Conservation (phyloP, 805 yeast genomes). For the Scheffersomyces ergatensis region DNA sequence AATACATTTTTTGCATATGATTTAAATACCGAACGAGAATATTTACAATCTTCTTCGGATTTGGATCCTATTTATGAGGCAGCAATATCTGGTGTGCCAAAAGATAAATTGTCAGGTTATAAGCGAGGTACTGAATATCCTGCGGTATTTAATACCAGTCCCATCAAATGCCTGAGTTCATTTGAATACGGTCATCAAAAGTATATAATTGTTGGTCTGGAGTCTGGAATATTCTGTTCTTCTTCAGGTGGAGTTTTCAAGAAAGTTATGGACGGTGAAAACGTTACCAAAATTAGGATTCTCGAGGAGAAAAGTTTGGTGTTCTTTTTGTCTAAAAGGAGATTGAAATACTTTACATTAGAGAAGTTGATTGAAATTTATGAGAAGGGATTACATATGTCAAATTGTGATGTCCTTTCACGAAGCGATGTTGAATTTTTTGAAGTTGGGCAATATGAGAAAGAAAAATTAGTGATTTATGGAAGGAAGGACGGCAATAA, state of each 20-base stretch:
- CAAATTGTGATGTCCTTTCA: constrained; percentile 49
- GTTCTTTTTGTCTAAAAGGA: constrained; percentile 56
- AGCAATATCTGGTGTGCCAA: neutral
- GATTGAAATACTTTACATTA: constrained; percentile 60
- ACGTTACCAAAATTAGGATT: constrained; percentile 44
- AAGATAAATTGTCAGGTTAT: neutral
- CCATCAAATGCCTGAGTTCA: constrained; percentile 35
- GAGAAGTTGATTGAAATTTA: constrained; percentile 62
- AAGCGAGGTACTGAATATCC: neutral
- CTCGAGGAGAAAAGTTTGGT: constrained; percentile 56
- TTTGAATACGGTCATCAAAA: constrained; percentile 45
- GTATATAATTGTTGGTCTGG: constrained; percentile 58
- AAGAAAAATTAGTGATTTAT: constrained; percentile 49
- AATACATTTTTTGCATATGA: constrained; percentile 66
- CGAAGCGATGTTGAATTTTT: constrained; percentile 55
- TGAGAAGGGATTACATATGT: constrained; percentile 35
- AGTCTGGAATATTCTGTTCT: constrained; percentile 61
- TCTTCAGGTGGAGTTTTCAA: constrained; percentile 50
- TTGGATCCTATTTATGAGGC: constrained; percentile 49
- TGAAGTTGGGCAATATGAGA: constrained; percentile 67
- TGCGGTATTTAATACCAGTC: neutral
- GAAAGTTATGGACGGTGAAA: constrained; percentile 49
- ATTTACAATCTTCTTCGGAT: constrained; percentile 51
- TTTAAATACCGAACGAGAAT: constrained; percentile 46
- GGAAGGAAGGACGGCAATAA: neutral